Conservation (phyloP, 2,329 filamentous ascomycete genomes). For the Talaromyces marneffei region DNA sequence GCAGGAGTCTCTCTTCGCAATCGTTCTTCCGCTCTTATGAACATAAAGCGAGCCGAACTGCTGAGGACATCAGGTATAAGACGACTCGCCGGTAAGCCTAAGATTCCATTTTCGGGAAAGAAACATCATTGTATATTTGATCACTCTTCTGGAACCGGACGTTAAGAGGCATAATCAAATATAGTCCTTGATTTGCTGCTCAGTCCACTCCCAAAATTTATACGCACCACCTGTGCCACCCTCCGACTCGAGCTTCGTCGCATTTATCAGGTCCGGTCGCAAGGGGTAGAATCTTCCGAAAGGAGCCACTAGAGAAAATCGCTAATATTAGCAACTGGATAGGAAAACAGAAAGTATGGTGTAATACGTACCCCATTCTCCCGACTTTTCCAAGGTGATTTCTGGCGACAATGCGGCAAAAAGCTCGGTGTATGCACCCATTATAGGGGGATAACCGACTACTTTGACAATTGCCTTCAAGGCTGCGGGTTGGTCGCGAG, state of each 20-base stretch:
- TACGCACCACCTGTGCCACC: constrained; percentile 26
- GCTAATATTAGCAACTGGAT: not conserved
- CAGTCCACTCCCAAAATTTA: constrained; percentile 40
- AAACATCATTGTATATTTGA: too few relatives aligned
- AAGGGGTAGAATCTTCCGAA: constrained; percentile 16
- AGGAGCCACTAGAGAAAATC: constrained; percentile 15
- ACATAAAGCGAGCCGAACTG: too few relatives aligned
- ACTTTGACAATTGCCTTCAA: constrained; percentile 2
- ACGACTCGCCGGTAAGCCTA: too few relatives aligned
- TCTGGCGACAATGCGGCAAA: constrained; percentile 44
- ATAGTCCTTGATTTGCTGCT: constrained; percentile 26
- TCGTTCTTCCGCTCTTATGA: too few relatives aligned
- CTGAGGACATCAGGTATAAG: too few relatives aligned
- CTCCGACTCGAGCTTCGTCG: constrained; percentile 19
- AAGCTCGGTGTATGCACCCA: constrained; percentile 46
- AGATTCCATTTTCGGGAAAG: too few relatives aligned
- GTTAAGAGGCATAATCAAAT: not conserved
- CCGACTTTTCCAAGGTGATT: constrained; percentile 34
- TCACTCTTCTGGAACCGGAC: too few relatives aligned
- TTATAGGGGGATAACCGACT: constrained; percentile 25
- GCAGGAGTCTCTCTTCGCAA: too few relatives aligned
- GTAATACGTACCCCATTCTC: not conserved
- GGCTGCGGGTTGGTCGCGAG: not conserved
- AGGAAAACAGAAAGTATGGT: not conserved
- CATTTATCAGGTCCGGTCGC: constrained; percentile 19